Evolutionary conservation across 768 basidiomycete genomes (phyloP), one percentile per base, ranked within the genome.

Genomic region (Lentinula raphanica): DNA sequence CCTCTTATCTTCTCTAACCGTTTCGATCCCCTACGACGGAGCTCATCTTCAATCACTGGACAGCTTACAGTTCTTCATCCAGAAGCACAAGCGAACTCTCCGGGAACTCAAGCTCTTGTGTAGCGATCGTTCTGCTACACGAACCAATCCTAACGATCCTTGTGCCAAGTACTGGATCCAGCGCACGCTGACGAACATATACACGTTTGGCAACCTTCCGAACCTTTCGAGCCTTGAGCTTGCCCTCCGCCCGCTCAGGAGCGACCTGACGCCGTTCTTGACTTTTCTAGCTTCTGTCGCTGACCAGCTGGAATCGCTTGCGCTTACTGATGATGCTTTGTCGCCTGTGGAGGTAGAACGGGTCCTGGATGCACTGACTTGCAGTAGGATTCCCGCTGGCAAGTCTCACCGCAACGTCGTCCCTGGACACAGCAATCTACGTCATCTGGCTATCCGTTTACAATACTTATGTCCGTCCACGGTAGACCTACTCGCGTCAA

Each of bases 1-100:
- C n/a, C 68, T 58, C 39, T 69, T 81, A 13, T 67, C 56, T n/a
- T 65, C 70, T 1, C 66, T 80, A 42, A 58, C 69, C 1, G 65
- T 81, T 13, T 76, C 73, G 28, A 76, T 80, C 15, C 79, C 80
- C 6, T 78, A 74, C 51, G 74, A 80, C 42, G 78, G 78, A 6
- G 66, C 63, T 5, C 76, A 79, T 35, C 69, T 81, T 25, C 64
- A 71, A 9, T 66, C 74, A 31, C 70, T 73, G 0, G 35, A 49
- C 19, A 40, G 62, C 8, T 69, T 81, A 19, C 69, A 68, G 13
- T 56, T 29, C 2, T 79, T 79, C 61, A 59, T 81, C 17, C 55
- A 63, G 11, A 69, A 66, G 31, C 78, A 80, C 59, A 59, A 65
- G 40, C 39, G 44, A 7, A 73, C 70, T 0, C 64, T 81, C 50